These are phyloP conservation scores for Taiozyma sp. DNA, from an alignment of 1,139 yeast genomes.

Conservation along the genomic window DNA sequence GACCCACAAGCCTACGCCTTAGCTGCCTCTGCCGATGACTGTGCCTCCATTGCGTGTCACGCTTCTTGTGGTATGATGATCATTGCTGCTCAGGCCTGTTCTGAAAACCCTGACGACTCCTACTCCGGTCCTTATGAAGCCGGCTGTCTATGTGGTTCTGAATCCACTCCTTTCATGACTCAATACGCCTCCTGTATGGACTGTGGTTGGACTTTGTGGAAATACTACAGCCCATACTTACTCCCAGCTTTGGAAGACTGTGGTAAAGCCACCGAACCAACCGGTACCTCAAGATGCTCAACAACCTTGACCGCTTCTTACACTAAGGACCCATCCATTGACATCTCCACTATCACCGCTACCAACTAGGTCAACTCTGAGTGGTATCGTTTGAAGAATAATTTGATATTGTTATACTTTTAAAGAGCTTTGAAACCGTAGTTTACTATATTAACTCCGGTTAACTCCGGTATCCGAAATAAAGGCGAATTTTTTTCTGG, in stretches of 20 bases:
- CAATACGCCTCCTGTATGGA: conserved; percentile 22
- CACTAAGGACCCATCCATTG: conserved; percentile 10
- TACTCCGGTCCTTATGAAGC: conserved; percentile 19
- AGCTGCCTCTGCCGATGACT: conserved; percentile 14
- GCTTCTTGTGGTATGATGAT: conserved; percentile 13
- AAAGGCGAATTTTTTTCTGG: not conserved
- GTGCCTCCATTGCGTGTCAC: conserved; percentile 12
- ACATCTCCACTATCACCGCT: conserved; percentile 9
- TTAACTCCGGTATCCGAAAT: not conserved
- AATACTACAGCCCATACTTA: conserved; percentile 23
- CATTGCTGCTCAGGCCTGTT: conserved; percentile 10
- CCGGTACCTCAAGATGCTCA: conserved; percentile 23
- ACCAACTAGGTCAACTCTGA: not conserved
- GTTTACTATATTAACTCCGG: not conserved
- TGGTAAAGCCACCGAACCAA: conserved; percentile 22
- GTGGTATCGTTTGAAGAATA: not conserved
- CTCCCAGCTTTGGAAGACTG: conserved; percentile 23
- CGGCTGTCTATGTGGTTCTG: conserved; percentile 23
- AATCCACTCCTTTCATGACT: conserved; percentile 15
- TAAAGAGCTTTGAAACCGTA: not conserved
- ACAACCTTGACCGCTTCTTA: conserved; percentile 18
- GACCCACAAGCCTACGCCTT: conserved; percentile 14
- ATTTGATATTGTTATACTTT: not conserved
- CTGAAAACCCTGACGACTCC: conserved; percentile 8
- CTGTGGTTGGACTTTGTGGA: conserved; percentile 30